Evolutionary conservation across 768 basidiomycete genomes (phyloP).

Genomic region (Naganishia vaughanmartiniae): DNA sequence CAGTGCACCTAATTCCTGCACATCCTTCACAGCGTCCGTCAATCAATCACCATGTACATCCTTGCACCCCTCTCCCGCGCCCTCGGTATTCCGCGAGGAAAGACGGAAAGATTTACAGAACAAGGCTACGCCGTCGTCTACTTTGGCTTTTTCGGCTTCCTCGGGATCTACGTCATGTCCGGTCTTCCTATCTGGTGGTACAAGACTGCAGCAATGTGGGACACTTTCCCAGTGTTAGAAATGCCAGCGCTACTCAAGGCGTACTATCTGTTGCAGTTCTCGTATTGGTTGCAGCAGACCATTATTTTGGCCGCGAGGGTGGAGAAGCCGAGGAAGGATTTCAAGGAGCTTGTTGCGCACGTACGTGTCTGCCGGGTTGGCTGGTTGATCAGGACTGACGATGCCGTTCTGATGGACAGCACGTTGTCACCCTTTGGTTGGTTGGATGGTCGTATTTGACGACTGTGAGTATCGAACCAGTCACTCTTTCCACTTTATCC

Average conservation of each 20-base stretch:
- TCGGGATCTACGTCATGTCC: slow-evolving; percentile 79
- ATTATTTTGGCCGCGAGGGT: slow-evolving; percentile 76
- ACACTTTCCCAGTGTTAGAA: slow-evolving; percentile 83
- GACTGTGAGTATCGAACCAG: slow-evolving; percentile 27
- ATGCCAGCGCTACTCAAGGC: slow-evolving; percentile 80
- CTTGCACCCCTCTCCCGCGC: slow-evolving; percentile 66
- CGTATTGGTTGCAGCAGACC: slow-evolving; percentile 94
- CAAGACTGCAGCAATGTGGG: slow-evolving; percentile 77
- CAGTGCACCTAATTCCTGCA: neutral
- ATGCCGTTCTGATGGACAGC: slow-evolving; percentile 50
- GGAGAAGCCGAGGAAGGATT: slow-evolving; percentile 94
- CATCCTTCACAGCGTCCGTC: slow-evolving; percentile 59
- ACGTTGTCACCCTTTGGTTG: slow-evolving; percentile 90
- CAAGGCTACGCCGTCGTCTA: slow-evolving; percentile 79
- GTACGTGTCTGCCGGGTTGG: slow-evolving; percentile 37
- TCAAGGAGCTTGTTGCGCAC: slow-evolving; percentile 77
- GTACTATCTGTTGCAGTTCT: slow-evolving; percentile 88
- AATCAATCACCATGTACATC: slow-evolving; percentile 65
- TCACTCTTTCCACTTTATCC: slow-evolving; percentile 56
- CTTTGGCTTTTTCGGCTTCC: slow-evolving; percentile 65
- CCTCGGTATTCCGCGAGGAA: slow-evolving; percentile 69
- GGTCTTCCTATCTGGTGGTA: slow-evolving; percentile 74
- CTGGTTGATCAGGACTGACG: neutral
- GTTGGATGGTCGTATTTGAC: slow-evolving; percentile 65
- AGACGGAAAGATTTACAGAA: slow-evolving; percentile 82